Conservation (phyloP, 805 yeast species). For the Pichia eremophila region DNA sequence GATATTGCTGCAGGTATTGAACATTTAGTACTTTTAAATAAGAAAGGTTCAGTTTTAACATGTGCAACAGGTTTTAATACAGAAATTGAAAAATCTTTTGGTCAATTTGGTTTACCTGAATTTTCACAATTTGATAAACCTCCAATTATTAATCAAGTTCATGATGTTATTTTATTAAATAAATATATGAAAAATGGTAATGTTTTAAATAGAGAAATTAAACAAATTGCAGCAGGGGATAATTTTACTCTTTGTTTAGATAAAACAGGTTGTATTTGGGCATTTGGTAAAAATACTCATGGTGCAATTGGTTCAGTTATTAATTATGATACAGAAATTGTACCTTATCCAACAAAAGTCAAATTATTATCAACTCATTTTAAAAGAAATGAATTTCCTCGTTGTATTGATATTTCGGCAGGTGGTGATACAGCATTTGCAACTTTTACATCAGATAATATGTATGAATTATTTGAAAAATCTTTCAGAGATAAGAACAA, state of each 20-base stretch:
- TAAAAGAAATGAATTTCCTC: constrained; percentile 34
- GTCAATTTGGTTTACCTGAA: constrained; percentile 79
- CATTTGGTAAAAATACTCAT: constrained; percentile 75
- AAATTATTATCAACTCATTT: constrained; percentile 31
- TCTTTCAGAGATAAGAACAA: constrained; percentile 13
- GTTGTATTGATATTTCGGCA: constrained; percentile 50
- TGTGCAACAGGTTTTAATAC: constrained; percentile 44
- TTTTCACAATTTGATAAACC: constrained; percentile 55
- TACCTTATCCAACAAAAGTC: constrained; percentile 60
- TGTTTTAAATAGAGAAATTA: constrained; percentile 35
- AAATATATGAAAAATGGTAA: constrained; percentile 26
- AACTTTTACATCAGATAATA: constrained; percentile 28
- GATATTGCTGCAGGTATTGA: constrained; percentile 48
- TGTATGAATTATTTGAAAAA: constrained; percentile 29
- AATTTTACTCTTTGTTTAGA: constrained; percentile 69
- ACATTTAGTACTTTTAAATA: constrained; percentile 60
- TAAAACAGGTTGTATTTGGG: constrained; percentile 56
- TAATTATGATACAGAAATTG: constrained; percentile 52
- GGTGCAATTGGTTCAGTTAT: constrained; percentile 82
- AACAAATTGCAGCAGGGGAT: constrained; percentile 61
- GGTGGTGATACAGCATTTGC: constrained; percentile 60
- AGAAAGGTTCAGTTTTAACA: constrained; percentile 51
- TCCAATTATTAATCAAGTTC: constrained; percentile 39
- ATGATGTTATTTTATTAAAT: constrained; percentile 51
- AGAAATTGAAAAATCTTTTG: constrained; percentile 39